Conservation (phyloP, 2,329 filamentous ascomycete genomes). For the Microsporum audouinii region DNA sequence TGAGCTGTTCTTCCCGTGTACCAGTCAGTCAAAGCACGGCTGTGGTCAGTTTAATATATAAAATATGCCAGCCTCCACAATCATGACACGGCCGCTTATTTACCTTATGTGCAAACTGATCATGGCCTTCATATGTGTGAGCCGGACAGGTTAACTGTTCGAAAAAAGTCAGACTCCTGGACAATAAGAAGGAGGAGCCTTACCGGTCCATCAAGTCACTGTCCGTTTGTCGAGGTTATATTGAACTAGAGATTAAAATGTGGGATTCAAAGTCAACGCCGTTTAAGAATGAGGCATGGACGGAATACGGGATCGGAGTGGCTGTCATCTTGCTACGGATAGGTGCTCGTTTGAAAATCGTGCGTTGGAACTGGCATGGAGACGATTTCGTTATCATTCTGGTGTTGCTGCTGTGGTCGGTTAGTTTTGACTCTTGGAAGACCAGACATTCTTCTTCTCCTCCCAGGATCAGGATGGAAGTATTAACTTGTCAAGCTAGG, state of each 20-base stretch:
- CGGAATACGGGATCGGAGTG: slow-evolving; percentile 34
- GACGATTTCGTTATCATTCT: slow-evolving; percentile 35
- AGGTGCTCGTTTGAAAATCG: slow-evolving; percentile 29
- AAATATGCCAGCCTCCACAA: neutral
- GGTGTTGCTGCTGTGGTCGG: slow-evolving; percentile 32
- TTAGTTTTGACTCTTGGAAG: slow-evolving; percentile 2
- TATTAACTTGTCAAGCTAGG: slow-evolving; percentile 7
- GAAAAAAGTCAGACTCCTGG: neutral
- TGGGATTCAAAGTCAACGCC: slow-evolving; percentile 21
- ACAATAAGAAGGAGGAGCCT: neutral
- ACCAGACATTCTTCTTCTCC: neutral
- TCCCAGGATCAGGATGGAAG: neutral
- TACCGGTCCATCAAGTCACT: neutral
- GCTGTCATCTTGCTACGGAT: slow-evolving; percentile 31
- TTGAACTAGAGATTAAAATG: neutral
- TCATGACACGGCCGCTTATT: neutral
- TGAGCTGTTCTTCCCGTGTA: neutral
- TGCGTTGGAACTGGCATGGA: slow-evolving; percentile 33
- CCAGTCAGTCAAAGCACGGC: neutral
- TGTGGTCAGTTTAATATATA: neutral
- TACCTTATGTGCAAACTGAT: neutral
- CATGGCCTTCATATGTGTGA: neutral
- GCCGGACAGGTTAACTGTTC: neutral
- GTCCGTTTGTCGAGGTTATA: neutral
- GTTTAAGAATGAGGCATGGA: slow-evolving; percentile 37